Percentiles rank a stretch among this genome's conserved stretches.
Conservation (phyloP, 2,329 filamentous ascomycete genomes). For the Penicillium sp. region DNA sequence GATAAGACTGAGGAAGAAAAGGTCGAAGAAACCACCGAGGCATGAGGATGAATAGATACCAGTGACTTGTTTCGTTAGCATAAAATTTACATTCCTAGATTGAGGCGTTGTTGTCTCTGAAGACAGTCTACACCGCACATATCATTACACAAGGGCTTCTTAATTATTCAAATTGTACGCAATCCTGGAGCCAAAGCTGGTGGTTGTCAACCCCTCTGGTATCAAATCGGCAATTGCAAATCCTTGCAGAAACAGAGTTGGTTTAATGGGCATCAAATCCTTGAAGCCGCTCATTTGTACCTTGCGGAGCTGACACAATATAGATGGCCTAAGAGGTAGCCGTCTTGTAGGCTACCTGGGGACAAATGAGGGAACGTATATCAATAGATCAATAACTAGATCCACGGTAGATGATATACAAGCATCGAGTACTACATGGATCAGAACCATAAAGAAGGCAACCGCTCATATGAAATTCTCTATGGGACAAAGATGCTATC, state of each 20-base stretch:
- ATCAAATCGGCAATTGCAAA: neutral
- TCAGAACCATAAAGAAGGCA: neutral
- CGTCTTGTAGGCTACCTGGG: neutral
- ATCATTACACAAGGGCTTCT: neutral
- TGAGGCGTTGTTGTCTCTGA: neutral
- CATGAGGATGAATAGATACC: neutral
- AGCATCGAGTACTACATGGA: neutral
- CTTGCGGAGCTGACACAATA: neutral
- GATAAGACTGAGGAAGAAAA: constrained; percentile 5
- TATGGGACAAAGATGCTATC: neutral
- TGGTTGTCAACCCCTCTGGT: neutral
- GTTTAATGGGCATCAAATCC: neutral
- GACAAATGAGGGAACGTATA: neutral
- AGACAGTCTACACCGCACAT: neutral
- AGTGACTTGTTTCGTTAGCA: constrained; percentile 2
- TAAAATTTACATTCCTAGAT: neutral
- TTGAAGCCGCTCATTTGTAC: neutral
- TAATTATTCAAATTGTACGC: neutral
- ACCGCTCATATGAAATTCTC: neutral
- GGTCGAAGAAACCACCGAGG: neutral
- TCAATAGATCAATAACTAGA: neutral
- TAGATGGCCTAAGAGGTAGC: neutral
- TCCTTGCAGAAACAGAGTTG: neutral
- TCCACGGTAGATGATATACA: neutral
- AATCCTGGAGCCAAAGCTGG: neutral